Evolutionary conservation across 2,329 filamentous ascomycete genomes (phyloP), one percentile per base, ranked within the genome.

Genomic region (Paramyrothecium roridum): DNA sequence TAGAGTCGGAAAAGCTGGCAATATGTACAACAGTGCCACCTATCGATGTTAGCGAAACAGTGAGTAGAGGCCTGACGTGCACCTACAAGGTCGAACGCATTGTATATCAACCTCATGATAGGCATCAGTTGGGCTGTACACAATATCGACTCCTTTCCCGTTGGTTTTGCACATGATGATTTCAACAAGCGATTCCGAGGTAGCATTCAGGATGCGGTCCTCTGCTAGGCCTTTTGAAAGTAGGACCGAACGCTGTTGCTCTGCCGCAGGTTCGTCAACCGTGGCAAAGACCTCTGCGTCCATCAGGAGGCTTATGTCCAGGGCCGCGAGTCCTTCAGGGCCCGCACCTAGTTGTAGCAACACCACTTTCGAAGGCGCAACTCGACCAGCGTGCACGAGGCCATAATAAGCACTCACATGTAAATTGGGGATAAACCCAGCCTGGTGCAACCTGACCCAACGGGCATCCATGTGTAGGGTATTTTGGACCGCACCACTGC

Each of bases 301-400:
- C 8, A 67, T 58, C 2, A 65, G 54, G 48, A 61, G 65, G 22
- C 76, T 75, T 3, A 81, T 57, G 12, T 71, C 67, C 3, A 82
- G 60, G 2, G 76, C 78, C 11, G 73, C 74, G 40, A 77, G 69
- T 1, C 80, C 79, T 20, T 75, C 67, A 0, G 70, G 68, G 50
- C 77, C 75, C 3, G 75, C 72, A 3, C 72, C 79, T 11, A 70
- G 70, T 52, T 79, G 75, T 19, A 82, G 67, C 3, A 82, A 67
- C 4, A 80, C 67, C 3, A 59, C 70, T 10, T 69, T 63, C 3
- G 62, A 61, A n/a, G 43, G 47, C 8, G 53, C 50, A 19, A 65
- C 52, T 40, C 70, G 65, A 26, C 70, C 72, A n/a, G 69, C 37
- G 22, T 67, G 61, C 3, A 63, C 23, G 8, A 84, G 63, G 2